Evolutionary conservation across 176 grass and related monocot genomes (phyloP).

Genomic region (Raddia distichophylla): DNA sequence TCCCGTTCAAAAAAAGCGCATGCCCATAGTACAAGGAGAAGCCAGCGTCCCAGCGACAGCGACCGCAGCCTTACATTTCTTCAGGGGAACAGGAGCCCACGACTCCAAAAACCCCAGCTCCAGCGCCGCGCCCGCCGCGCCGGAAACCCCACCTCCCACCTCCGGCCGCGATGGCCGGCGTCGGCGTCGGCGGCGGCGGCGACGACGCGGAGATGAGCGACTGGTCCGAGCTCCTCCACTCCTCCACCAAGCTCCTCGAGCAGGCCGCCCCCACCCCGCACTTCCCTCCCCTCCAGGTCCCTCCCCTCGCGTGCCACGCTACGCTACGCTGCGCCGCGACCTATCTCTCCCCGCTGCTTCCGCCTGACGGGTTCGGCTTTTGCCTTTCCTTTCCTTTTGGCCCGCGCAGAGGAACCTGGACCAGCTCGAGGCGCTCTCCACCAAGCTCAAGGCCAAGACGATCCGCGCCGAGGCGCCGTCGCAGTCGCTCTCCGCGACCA

Average conservation of each 20-base stretch:
- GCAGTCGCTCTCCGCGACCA: conserved; percentile 85
- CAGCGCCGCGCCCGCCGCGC: conserved; percentile 40
- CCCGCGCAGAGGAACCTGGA: conserved; percentile 81
- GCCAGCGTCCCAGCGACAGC: too few species aligned
- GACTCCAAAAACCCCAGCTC: conserved; percentile 33
- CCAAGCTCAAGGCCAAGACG: conserved; percentile 97
- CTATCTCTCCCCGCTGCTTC: neutral
- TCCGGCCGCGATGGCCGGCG: conserved; percentile 55
- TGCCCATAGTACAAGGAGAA: too few species aligned
- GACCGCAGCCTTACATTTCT: too few species aligned
- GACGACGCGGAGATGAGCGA: conserved; percentile 71
- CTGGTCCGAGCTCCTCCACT: conserved; percentile 86
- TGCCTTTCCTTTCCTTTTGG: neutral
- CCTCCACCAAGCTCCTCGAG: conserved; percentile 89
- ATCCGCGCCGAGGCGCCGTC: conserved; percentile 80
- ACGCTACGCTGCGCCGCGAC: too few species aligned
- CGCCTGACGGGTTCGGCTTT: conserved; percentile 11
- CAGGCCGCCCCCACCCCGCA: conserved; percentile 73
- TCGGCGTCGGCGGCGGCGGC: conserved; percentile 27
- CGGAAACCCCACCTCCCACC: conserved; percentile 24
- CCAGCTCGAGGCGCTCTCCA: conserved; percentile 92
- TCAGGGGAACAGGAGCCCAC: too few species aligned
- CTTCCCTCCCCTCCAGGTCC: conserved; percentile 75
- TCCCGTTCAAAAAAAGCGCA: too few species aligned
- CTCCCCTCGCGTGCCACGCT: too few species aligned